Evolutionary conservation across 805 yeast species (phyloP), one percentile per base, ranked within the genome.

Genomic region (Cyberlindnera euphorbiae): DNA sequence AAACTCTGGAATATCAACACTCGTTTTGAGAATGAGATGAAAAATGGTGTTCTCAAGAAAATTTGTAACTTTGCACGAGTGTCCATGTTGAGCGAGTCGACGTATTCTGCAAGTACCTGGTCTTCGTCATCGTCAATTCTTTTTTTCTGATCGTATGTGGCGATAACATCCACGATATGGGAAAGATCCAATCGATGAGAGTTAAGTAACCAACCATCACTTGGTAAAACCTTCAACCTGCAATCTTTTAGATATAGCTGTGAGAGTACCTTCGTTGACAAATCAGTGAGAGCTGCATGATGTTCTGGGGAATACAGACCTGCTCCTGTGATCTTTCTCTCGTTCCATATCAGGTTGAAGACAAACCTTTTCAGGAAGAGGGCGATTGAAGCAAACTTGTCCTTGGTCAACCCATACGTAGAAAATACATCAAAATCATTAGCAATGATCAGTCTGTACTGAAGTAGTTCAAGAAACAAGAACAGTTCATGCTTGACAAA

Each of bases 21-120:
- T 32, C 98, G 67, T 23, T 74, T 71, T 17, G 71, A 69, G 56
- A 90, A 90, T 0, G 85, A 77, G 6, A 90, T 67, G 62, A 88
- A 81, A 53, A 84, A 90, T 3, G 97, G 96, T 3, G 80, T 63
- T 33, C 75, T 70, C 1, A 72, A 64, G 30, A 85, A 66, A 0
- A 89, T 62, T 30, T 73, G 75, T 16, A 73, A 45, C 41, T 65
- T 72, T 2, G 52, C 49, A 15, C 48, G 51, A 2, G 29, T 15
- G 5, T 49, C 52, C 0, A 41, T 35, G 4, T 43, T 51, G 4
- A 46, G 24, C 3, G 45, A 24, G 4, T 28, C 26, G 12, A 44
- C 22, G 9, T 19, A 19, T 9, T 19, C 22, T 9, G 22, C 22
- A 17, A 22, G 50, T 43, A 21, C 49, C 39, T 36, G 50, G 49